Evolutionary conservation across 306 rosid species (phyloP).

Genomic region (Vachellia collinsii): DNA sequence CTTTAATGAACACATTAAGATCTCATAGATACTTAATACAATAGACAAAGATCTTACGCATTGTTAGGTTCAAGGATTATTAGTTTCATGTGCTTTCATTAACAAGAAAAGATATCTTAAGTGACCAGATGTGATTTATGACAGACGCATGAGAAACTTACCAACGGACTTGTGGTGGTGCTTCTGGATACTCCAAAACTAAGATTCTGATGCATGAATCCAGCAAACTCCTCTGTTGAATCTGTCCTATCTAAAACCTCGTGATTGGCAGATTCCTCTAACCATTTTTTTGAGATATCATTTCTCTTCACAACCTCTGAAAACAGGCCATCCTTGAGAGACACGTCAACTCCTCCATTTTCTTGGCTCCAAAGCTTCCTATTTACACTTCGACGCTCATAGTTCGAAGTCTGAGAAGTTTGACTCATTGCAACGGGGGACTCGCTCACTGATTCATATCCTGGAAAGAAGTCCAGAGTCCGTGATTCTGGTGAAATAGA

Average conservation of each 20-base stretch:
- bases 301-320: constrained; percentile 46
- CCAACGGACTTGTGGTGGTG: constrained; percentile 69
- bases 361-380: constrained; percentile 76
- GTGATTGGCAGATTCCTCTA: constrained; percentile 38
- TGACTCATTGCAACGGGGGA: constrained; percentile 57
- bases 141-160: constrained; percentile 43
- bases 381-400: constrained; percentile 56
- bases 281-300: constrained; percentile 41
- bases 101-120: neutral
- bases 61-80: neutral
- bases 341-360: constrained; percentile 77
- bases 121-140: neutral
- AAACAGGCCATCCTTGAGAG: constrained; percentile 82
- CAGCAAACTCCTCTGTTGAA: constrained; percentile 55
- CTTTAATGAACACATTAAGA: constrained; percentile 10
- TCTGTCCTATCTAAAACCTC: constrained; percentile 42
- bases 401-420: constrained; percentile 40
- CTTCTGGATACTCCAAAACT: constrained; percentile 56
- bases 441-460: constrained; percentile 60
- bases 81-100: neutral
- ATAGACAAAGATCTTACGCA: neutral
- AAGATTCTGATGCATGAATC: constrained; percentile 56
- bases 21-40: neutral
- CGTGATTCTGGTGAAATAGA: constrained; percentile 75
- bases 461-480: constrained; percentile 65